Evolutionary conservation across 1,284 basidiomycete genomes (phyloP).

Genomic region (Crucibulum cyathiforme): DNA sequence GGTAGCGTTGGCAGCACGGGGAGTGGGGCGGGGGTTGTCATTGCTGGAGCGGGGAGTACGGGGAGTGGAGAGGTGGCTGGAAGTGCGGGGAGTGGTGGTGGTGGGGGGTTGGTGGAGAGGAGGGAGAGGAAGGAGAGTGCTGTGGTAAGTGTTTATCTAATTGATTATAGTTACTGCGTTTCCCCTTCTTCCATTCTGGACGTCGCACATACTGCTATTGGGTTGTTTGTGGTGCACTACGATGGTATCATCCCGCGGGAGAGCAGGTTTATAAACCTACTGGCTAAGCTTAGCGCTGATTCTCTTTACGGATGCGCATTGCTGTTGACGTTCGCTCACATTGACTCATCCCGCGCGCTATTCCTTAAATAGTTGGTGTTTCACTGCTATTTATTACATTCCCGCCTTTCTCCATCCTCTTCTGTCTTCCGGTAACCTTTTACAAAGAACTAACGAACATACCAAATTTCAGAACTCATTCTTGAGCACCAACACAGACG

Average conservation of each 20-base stretch:
- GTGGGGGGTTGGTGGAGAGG: slow-evolving; percentile 20
- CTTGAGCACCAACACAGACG: slow-evolving; percentile 60
- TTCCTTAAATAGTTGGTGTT: too few relatives aligned
- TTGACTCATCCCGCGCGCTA: too few relatives aligned
- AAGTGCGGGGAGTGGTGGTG: slow-evolving; percentile 16
- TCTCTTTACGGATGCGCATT: too few relatives aligned
- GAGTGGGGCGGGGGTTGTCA: slow-evolving; percentile 42
- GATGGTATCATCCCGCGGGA: too few relatives aligned
- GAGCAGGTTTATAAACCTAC: too few relatives aligned
- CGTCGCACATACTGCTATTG: background rate
- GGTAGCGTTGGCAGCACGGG: slow-evolving; percentile 32
- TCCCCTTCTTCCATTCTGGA: background rate
- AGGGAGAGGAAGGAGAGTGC: slow-evolving; percentile 20
- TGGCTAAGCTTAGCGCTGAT: too few relatives aligned
- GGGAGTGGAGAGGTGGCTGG: slow-evolving; percentile 20
- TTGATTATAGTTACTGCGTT: too few relatives aligned
- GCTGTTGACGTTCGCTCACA: too few relatives aligned
- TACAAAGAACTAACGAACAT: slow-evolving; percentile 32
- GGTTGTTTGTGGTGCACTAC: background rate
- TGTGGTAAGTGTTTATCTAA: slow-evolving; percentile 14
- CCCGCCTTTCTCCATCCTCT: background rate
- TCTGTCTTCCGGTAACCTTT: slow-evolving; percentile 1
- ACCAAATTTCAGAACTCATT: slow-evolving; percentile 36
- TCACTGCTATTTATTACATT: too few relatives aligned
- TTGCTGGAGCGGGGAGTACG: slow-evolving; percentile 5